These are phyloP conservation scores for Gyrodon lividus DNA, from an alignment of 768 basidiomycete species.

Conservation along the genomic window DNA sequence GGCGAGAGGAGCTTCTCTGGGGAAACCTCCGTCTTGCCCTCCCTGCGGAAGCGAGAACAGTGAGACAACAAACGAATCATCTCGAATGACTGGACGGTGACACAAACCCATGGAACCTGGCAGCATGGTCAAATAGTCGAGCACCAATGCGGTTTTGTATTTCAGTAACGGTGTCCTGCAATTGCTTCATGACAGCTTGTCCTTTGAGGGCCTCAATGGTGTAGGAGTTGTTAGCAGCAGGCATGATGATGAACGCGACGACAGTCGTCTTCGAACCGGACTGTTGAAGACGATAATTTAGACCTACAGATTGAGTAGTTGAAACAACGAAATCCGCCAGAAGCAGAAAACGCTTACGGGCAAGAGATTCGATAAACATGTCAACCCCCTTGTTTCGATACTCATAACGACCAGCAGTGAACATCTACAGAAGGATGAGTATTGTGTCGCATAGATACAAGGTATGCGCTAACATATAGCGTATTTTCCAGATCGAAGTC, in stretches of 20 bases:
- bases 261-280: conserved; percentile 75
- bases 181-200: conserved; percentile 96
- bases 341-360: conserved; percentile 52
- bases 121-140: conserved; percentile 91
- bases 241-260: conserved; percentile 99
- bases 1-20: conserved; percentile 78
- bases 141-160: conserved; percentile 92
- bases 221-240: conserved; percentile 93
- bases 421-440: conserved; percentile 58
- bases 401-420: conserved; percentile 99
- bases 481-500: conserved; percentile 95
- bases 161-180: conserved; percentile 93
- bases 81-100: not conserved
- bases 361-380: conserved; percentile 98
- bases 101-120: conserved; percentile 83
- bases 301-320: conserved; percentile 27
- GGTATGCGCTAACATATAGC: conserved; percentile 57
- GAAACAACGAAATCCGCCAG: not conserved
- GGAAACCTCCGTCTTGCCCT: conserved; percentile 71
- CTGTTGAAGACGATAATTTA: conserved; percentile 64
- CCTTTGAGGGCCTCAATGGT: conserved; percentile 97
- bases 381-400: conserved; percentile 99
- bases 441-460: not conserved
- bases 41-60: conserved; percentile 37
- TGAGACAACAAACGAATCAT: not conserved